A percentile compares a stretch with the other conserved stretches of the same genome.
phyloP scores from a whole-genome alignment of 108 stramenopile genomes.

The Pseudonitzschia pungens region DNA sequence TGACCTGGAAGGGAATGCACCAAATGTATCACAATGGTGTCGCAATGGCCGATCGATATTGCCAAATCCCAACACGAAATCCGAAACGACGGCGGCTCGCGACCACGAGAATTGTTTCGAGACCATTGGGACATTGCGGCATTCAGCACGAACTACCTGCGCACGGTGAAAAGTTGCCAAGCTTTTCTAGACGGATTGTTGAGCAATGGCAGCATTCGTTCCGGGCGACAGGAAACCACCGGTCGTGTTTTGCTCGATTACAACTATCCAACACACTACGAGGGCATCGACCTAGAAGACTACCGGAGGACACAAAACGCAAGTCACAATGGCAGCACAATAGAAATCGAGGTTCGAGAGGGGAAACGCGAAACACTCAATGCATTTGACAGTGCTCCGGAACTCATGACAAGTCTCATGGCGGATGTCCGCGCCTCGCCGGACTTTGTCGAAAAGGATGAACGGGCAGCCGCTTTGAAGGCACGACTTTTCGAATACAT shows the following conservation, averaged over 20 bases:
- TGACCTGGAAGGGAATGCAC: constrained; percentile 66
- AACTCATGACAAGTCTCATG: constrained; percentile 66
- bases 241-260: not conserved
- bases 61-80: constrained; percentile 40
- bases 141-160: constrained; percentile 75
- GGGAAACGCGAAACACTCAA: constrained; percentile 61
- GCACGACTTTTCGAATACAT: constrained; percentile 54
- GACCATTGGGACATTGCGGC: constrained; percentile 59
- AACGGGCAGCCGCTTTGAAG: constrained; percentile 55
- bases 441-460: constrained; percentile 60
- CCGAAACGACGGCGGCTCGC: too few relatives aligned
- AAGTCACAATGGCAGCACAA: constrained; percentile 20
- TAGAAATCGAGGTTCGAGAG: constrained; percentile 58
- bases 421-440: constrained; percentile 51
- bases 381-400: constrained; percentile 73
- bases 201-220: constrained; percentile 21
- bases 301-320: constrained; percentile 10
- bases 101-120: not conserved
- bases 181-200: constrained; percentile 77
- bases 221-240: not conserved
- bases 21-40: constrained; percentile 60
- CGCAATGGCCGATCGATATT: constrained; percentile 47
- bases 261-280: not conserved
- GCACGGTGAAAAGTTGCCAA: constrained; percentile 72
- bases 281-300: not conserved